Percentiles rank a stretch among this genome's conserved stretches.
Evolutionary conservation across 768 basidiomycete genomes (phyloP).

Genomic region (Agaricus sinodeliciosus): DNA sequence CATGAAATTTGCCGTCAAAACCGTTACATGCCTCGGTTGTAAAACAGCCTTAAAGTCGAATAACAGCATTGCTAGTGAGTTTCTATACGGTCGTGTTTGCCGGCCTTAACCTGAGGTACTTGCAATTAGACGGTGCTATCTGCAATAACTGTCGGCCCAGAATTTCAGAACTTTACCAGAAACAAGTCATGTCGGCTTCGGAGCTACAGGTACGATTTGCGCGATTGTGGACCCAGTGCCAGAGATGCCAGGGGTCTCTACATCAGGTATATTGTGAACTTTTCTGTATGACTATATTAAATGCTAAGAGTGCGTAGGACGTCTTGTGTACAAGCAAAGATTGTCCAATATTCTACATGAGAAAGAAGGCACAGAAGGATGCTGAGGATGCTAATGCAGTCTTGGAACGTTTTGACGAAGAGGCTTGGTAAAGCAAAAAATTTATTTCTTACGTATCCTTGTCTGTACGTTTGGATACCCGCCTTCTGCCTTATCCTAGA

Average conservation of each 20-base stretch:
- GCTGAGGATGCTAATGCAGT: conserved; percentile 78
- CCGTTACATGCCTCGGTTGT: conserved; percentile 90
- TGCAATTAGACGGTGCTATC: conserved; percentile 71
- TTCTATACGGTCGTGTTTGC: background rate
- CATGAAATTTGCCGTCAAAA: conserved; percentile 99
- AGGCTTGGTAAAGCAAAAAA: conserved; percentile 50
- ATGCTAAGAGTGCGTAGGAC: conserved; percentile 45
- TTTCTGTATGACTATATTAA: background rate
- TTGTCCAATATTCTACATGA: conserved; percentile 98
- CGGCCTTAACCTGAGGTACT: background rate
- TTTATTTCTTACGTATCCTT: background rate
- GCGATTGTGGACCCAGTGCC: conserved; percentile 97
- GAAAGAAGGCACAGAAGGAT: conserved; percentile 98
- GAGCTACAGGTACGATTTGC: conserved; percentile 87
- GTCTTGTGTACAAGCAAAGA: conserved; percentile 96
- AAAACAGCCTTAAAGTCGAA: conserved; percentile 78
- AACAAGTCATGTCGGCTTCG: conserved; percentile 72
- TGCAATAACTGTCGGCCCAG: conserved; percentile 89
- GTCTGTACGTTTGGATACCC: background rate
- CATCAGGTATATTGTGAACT: conserved; percentile 57
- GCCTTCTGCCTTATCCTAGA: background rate
- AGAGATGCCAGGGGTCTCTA: conserved; percentile 95
- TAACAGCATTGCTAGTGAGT: conserved; percentile 68
- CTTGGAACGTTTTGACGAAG: conserved; percentile 79
- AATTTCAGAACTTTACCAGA: conserved; percentile 88